Evolutionary conservation across 164 flowering plant species (phyloP), one percentile per base, ranked within the genome.

Genomic region (Nymphaea colorata): DNA sequence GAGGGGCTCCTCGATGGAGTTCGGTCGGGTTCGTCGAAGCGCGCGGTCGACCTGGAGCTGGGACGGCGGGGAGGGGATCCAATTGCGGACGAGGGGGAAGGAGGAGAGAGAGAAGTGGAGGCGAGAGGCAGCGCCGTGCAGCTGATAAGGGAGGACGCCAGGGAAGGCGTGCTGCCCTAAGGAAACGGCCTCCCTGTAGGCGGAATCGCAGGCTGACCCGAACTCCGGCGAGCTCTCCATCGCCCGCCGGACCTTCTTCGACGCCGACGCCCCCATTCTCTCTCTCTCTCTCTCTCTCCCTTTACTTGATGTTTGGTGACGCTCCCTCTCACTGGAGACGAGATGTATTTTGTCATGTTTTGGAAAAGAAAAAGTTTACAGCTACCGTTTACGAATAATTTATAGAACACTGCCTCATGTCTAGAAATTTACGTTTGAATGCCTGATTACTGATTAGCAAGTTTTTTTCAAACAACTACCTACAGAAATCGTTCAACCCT

Each of bases 61-160:
- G 53, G 77, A 67, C 3, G 96, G 96, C 4, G 90, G 89, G 12
- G 75, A 66, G 1, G 86, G 83, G 67, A 83, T 77, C 96, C 96
- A 88, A 42, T 67, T 79, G 64, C 72, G 42, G 76, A 93, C 68
- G 74, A 87, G 84, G 5, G 83, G 86, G 72, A 59, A 16, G 57
- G 70, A 25, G 61, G 73, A 3, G 82, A 88, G 88, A 42, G 64
- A 15, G 25, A 41, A 68, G 84, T 90, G 87, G 81, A 88, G 85
- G 71, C 76, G 83, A 60, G 55, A 43, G 68, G 90, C 43, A 72
- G 98, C 90, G 71, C 79, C 70, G 77, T 66, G 14, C 76, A 92
- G 96, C 65, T 92, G 98, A 83, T 92, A 92, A 12, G 86, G 93
- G 43, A 77, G 77, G 69, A 92, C 76, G 55, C 91, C 93, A 2